Evolutionary conservation across 73 alveolate species (phyloP).

Genomic region (Symbiodinium pilosum): DNA sequence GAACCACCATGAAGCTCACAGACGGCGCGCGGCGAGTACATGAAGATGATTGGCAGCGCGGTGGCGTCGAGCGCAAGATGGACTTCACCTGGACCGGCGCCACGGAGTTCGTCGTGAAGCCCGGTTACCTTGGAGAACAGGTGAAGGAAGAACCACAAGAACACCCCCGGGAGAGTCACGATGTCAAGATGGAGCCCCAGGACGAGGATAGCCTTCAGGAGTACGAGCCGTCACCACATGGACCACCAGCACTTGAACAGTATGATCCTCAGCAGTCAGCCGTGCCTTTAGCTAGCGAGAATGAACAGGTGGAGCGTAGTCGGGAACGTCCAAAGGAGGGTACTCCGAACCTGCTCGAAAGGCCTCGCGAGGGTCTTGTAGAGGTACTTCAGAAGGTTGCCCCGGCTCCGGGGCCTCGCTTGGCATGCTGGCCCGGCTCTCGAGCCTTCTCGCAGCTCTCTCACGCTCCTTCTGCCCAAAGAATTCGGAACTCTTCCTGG

Average conservation of each 20-base stretch:
- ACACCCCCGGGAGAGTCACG: neutral
- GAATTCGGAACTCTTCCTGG: neutral
- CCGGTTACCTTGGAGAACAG: neutral
- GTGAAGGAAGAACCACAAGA: neutral
- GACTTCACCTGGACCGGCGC: neutral
- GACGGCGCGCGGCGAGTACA: neutral
- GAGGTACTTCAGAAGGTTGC: no score
- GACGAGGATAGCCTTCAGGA: neutral
- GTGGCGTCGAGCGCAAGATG: neutral
- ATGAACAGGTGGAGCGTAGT: no score
- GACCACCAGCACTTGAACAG: neutral
- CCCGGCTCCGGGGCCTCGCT: no score
- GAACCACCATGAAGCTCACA: neutral
- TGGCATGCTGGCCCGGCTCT: no score
- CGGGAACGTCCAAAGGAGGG: no score
- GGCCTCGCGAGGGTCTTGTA: no score
- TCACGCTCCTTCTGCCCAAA: neutral
- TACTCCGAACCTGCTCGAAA: no score
- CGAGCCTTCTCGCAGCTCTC: no score
- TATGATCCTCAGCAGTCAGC: neutral
- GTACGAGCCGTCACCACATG: neutral
- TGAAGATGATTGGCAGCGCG: neutral
- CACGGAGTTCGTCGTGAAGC: neutral
- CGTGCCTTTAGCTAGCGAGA: neutral
- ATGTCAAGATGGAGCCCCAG: neutral